These are phyloP conservation scores for Leersia perrieri DNA, from an alignment of 176 grass and related monocot species.

Conservation along the genomic window DNA sequence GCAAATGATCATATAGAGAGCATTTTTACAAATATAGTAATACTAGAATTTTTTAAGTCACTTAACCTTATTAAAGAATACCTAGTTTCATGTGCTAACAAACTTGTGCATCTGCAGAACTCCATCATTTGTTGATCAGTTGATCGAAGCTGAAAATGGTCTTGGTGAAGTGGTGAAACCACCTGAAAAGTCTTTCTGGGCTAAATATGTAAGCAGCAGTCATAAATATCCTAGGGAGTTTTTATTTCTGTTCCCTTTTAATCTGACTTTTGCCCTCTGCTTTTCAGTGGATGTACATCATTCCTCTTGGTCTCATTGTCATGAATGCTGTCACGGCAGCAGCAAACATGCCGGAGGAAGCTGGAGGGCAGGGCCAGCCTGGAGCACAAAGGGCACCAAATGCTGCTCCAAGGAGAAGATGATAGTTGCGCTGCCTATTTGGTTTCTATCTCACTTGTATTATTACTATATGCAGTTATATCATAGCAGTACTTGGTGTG, in stretches of 20 bases:
- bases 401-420: slow-evolving; percentile 84
- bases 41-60: background rate
- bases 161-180: slow-evolving; percentile 79
- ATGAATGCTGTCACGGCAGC: slow-evolving; percentile 95
- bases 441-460: slow-evolving; percentile 31
- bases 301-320: slow-evolving; percentile 89
- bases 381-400: slow-evolving; percentile 57
- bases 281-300: slow-evolving; percentile 98
- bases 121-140: slow-evolving; percentile 83
- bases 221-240: background rate
- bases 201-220: slow-evolving; percentile 88
- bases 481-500: background rate
- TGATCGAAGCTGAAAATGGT: slow-evolving; percentile 59
- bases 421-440: slow-evolving; percentile 28
- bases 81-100: background rate
- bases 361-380: slow-evolving; percentile 59
- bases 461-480: slow-evolving; percentile 37
- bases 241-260: background rate
- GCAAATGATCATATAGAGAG: background rate
- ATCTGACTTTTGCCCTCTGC: slow-evolving; percentile 12
- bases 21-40: background rate
- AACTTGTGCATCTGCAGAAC: slow-evolving; percentile 57
- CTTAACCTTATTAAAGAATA: background rate
- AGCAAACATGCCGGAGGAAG: slow-evolving; percentile 74
- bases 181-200: slow-evolving; percentile 96